These are phyloP conservation scores for Fusarium sp. DNA, from an alignment of 2,329 filamentous ascomycete species.

Conservation along the genomic window DNA sequence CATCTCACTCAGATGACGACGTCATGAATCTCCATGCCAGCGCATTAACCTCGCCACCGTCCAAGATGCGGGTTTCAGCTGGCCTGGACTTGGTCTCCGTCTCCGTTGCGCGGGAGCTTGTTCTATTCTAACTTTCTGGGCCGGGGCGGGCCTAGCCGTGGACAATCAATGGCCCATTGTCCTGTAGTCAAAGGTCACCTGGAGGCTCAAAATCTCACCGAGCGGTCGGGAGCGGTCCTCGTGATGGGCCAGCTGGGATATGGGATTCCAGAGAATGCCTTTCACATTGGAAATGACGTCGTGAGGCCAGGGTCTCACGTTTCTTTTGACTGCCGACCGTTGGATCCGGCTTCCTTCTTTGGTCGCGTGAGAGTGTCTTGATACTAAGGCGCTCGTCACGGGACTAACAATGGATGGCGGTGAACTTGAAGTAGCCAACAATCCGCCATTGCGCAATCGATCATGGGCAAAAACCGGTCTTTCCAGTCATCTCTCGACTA, in stretches of 20 bases:
- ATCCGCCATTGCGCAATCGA: slow-evolving; percentile 22
- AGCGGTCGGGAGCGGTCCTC: slow-evolving; percentile 32
- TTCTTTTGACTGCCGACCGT: slow-evolving; percentile 30
- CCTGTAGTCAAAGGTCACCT: slow-evolving; percentile 8
- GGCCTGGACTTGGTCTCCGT: slow-evolving; percentile 10
- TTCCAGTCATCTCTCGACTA: slow-evolving; percentile 8
- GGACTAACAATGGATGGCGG: slow-evolving; percentile 30
- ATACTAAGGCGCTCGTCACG: slow-evolving; percentile 19
- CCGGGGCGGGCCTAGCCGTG: slow-evolving; percentile 25
- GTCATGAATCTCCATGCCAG: slow-evolving; percentile 42
- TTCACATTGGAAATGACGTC: slow-evolving; percentile 34
- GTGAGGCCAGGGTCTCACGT: slow-evolving; percentile 12
- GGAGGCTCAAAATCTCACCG: slow-evolving; percentile 32
- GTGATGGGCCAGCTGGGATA: slow-evolving; percentile 24
- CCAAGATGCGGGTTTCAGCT: slow-evolving; percentile 43
- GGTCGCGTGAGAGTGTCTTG: slow-evolving; percentile 33
- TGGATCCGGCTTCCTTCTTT: slow-evolving; percentile 23
- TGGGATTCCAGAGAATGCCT: slow-evolving; percentile 30
- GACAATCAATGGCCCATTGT: slow-evolving; percentile 20
- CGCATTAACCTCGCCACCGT: slow-evolving; percentile 42
- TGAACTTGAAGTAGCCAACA: slow-evolving; percentile 28
- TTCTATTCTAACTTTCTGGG: slow-evolving; percentile 9
- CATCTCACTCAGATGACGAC: slow-evolving; percentile 10
- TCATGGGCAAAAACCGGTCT: slow-evolving; percentile 7
- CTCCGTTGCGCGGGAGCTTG: slow-evolving; percentile 15